phyloP scores from a whole-genome alignment of 306 rosid species.

The Vigna trinervia region DNA sequence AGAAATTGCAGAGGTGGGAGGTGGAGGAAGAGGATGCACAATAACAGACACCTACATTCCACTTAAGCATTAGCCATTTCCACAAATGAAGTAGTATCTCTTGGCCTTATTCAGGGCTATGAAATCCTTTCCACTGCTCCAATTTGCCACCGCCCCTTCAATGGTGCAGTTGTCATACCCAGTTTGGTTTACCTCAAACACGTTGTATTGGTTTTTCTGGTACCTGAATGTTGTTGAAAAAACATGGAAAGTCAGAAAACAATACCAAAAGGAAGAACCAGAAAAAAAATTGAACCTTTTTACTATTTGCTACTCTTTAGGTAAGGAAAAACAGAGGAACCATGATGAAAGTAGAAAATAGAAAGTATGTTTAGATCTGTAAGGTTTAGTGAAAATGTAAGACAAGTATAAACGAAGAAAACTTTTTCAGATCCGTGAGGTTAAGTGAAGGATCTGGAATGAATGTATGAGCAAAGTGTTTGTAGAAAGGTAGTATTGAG shows the following conservation, averaged over 20 bases:
- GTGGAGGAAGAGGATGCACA: conserved; percentile 73
- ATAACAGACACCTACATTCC: conserved; percentile 83
- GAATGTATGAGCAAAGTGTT: background rate
- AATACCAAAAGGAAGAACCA: background rate
- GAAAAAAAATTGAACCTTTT: background rate
- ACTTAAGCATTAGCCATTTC: conserved; percentile 83
- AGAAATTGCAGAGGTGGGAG: conserved; percentile 46
- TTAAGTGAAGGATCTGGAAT: background rate
- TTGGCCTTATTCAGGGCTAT: conserved; percentile 59
- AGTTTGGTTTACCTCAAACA: conserved; percentile 87
- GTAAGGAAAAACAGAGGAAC: background rate
- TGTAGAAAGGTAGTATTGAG: background rate
- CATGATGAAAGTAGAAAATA: background rate
- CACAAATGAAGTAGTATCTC: conserved; percentile 83
- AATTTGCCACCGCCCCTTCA: conserved; percentile 85
- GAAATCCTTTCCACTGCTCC: conserved; percentile 95
- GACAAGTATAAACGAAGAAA: background rate
- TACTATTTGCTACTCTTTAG: too few species aligned
- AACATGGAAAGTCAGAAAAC: too few species aligned
- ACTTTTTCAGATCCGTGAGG: background rate
- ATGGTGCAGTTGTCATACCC: conserved; percentile 90
- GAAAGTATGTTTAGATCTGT: conserved; percentile 38
- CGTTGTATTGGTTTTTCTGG: conserved; percentile 84
- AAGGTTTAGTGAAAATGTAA: background rate
- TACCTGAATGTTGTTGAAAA: conserved; percentile 77